phyloP scores from a whole-genome alignment of 2,329 filamentous ascomycete species.

The Neonectria sp. region DNA sequence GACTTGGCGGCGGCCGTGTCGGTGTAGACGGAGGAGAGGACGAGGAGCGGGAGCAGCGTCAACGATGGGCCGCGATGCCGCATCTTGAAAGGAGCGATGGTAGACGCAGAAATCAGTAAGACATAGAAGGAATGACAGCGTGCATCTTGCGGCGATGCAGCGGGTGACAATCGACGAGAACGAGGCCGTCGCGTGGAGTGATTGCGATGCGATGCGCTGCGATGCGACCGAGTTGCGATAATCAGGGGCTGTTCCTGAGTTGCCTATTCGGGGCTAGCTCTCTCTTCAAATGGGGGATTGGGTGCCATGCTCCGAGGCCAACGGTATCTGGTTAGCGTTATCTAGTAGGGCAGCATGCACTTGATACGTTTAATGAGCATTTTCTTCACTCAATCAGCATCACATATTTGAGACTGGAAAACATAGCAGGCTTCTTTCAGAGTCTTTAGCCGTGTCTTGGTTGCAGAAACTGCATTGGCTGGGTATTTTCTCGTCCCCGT shows the following conservation, averaged over 20 bases:
- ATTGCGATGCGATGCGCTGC: slow-evolving; percentile 3
- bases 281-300: neutral
- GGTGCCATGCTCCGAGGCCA: neutral
- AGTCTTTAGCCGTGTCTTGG: neutral
- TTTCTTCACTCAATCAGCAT: neutral
- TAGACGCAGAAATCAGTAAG: slow-evolving; percentile 19
- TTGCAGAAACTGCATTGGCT: too few species aligned
- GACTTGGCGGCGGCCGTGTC: slow-evolving; percentile 20
- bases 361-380: slow-evolving; percentile 10
- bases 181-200: slow-evolving; percentile 22
- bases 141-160: slow-evolving; percentile 39
- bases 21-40: slow-evolving; percentile 12
- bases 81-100: slow-evolving; percentile 30
- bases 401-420: neutral
- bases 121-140: slow-evolving; percentile 35
- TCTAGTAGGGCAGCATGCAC: slow-evolving; percentile 10
- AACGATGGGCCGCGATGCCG: slow-evolving; percentile 11
- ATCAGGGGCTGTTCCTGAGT: slow-evolving; percentile 22
- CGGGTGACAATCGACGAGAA: slow-evolving; percentile 10
- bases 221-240: slow-evolving; percentile 5
- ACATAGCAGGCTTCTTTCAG: neutral
- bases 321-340: neutral
- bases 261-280: slow-evolving; percentile 7
- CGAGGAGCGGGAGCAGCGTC: slow-evolving; percentile 7
- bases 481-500: too few species aligned